Percentiles rank a stretch among this genome's conserved stretches.
Conservation (phyloP, 1,139 yeast genomes). For the Pichia sp. region DNA sequence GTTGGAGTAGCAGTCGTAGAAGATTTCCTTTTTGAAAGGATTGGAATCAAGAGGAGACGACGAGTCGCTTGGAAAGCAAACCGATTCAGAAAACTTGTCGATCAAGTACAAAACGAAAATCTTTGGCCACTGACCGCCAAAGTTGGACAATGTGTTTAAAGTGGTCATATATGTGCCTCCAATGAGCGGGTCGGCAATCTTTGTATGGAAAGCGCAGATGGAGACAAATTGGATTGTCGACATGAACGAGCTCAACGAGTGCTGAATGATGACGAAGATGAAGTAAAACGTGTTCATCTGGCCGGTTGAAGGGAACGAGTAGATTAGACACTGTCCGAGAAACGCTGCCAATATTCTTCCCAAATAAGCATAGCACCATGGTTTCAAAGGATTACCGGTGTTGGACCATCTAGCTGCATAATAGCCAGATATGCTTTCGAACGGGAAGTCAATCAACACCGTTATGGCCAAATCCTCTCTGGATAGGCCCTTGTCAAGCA, state of each 20-base stretch:
- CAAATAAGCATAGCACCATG: constrained; percentile 87
- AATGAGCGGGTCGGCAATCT: constrained; percentile 88
- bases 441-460: constrained; percentile 90
- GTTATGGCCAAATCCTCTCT: constrained; percentile 92
- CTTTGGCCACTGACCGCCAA: constrained; percentile 98
- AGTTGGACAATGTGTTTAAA: constrained; percentile 79
- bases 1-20: constrained; percentile 33
- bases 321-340: constrained; percentile 67
- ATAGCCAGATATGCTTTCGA: constrained; percentile 90
- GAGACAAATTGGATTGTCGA: constrained; percentile 93
- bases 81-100: constrained; percentile 63
- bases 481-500: constrained; percentile 87
- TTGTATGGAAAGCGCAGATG: constrained; percentile 89
- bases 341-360: constrained; percentile 75
- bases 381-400: constrained; percentile 58
- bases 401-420: constrained; percentile 94
- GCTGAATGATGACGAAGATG: constrained; percentile 65
- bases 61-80: constrained; percentile 35
- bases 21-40: constrained; percentile 27
- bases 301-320: constrained; percentile 57
- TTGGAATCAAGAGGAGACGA: constrained; percentile 5
- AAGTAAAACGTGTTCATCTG: constrained; percentile 47
- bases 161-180: constrained; percentile 99
- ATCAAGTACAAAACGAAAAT: constrained; percentile 69
- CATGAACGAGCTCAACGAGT: constrained; percentile 83